Conservation (phyloP, 1,284 basidiomycete species). For the Schizophyllum amplum region DNA sequence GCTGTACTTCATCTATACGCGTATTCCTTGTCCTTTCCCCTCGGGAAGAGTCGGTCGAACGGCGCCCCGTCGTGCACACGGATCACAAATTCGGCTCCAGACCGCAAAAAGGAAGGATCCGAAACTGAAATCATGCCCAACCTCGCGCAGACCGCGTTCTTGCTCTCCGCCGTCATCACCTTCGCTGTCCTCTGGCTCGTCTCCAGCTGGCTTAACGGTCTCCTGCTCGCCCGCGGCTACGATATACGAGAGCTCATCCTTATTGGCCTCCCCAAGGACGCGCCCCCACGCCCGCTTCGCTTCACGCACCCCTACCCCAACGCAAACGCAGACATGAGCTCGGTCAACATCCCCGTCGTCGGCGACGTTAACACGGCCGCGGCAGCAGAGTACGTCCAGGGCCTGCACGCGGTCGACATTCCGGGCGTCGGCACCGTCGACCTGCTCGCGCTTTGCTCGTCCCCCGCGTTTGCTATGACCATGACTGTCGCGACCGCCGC, state of each 20-base stretch:
- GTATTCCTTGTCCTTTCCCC: too few species aligned
- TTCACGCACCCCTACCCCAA: slow-evolving; percentile 3
- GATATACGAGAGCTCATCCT: slow-evolving; percentile 53
- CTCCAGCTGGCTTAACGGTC: slow-evolving; percentile 31
- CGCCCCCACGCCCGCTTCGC: slow-evolving; percentile 16
- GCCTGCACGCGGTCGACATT: slow-evolving; percentile 20
- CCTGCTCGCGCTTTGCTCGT: slow-evolving; percentile 36
- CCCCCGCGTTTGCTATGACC: slow-evolving; percentile 30
- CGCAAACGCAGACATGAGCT: slow-evolving; percentile 14
- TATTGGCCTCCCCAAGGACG: slow-evolving; percentile 35
- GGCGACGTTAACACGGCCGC: slow-evolving; percentile 14
- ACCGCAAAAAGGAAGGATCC: too few species aligned
- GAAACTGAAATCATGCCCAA: background rate
- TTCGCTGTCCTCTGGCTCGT: slow-evolving; percentile 37
- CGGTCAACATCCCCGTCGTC: slow-evolving; percentile 14
- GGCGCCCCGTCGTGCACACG: too few species aligned
- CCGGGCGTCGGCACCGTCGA: slow-evolving; percentile 24
- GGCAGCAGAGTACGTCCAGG: slow-evolving; percentile 11
- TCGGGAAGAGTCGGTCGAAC: too few species aligned
- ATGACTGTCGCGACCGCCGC: slow-evolving; percentile 28
- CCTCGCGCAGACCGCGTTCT: background rate
- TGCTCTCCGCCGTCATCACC: slow-evolving; percentile 40
- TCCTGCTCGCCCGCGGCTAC: slow-evolving; percentile 48
- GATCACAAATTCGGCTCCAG: too few species aligned
- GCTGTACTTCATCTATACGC: too few species aligned